Base-by-base conservation (phyloP, 345 rosid genomes). In the Triadica sebifera region DNA sequence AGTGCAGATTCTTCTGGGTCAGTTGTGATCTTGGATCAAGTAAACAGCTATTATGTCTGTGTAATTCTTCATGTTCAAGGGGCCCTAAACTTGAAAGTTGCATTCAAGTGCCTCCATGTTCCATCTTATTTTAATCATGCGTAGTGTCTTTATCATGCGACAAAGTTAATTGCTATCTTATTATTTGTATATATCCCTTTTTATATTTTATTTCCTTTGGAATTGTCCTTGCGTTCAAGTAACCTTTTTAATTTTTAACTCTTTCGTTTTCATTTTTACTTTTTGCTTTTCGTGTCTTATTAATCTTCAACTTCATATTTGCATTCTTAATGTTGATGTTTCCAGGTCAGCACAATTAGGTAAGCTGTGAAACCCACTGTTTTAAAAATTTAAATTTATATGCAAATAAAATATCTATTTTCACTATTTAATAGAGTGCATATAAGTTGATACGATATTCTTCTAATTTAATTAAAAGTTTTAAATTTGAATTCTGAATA, bases 151-250 rank as follows among this genome's bases (percentile, higher is more conserved):
- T 13, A 68, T 58, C 16, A 68, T 15, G 7, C 51, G 20, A 43
- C 38, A 52, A 17, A 47, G 20, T 43, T 41, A 41, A 4, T 41
- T 41, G 45, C n/a, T 41, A 41, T 41, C 45, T 41, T 41, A 1
- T 4, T 41, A 41, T n/a, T 41, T 41, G 45, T 41, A 41, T 41
- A 8, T 41, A 41, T 3, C 0, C 12, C 0, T 15, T 34, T 11
- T 6, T 29, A 29, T 29, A 29, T 29, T 29, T 29, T 29, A 29
- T 29, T 29, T 29, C 34, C 34, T 49, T 17, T 39, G 1, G 2
- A 56, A 55, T 70, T 71, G 41, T 41, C 12, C 56, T 60, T 72
- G 67, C 46, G 75, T 60, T 47, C 19, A 60, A 60, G 75, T 41
- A 58, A 58, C 34, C 67, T 5, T 52, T 39, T 52, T 8, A 39